Evolutionary conservation across 2,329 filamentous ascomycete genomes (phyloP), one percentile per base, ranked within the genome.

Genomic region (Talaromyces marneffei): DNA sequence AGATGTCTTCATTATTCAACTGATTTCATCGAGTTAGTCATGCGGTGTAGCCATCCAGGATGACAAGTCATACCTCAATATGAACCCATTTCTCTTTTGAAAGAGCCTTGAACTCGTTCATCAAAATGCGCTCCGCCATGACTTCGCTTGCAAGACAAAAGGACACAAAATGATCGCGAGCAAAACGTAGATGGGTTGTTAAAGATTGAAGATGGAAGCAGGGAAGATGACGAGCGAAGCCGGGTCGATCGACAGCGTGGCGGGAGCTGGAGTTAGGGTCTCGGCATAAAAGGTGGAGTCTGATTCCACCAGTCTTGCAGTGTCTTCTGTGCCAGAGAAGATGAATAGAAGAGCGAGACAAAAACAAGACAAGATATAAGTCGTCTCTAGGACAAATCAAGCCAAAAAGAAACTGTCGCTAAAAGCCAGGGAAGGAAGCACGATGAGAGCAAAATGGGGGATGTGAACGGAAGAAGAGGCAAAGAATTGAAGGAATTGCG

Each of bases 21-120:
- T 94, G 69, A 35, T 37, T 42, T 18, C 44, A n/a, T 6, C 53
- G 10, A 54, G 20, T 39, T 25, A 37, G 52, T 55, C 20, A 55
- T 55, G 16, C 23, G 20, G 8, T 40, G 52, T 25, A 54, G 50
- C 31, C 20, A 54, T 9, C 33, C 33, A 31, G 14, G 31, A 18
- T 55, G n/a, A 20, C 27, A 40, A 55, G 44, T 70, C 83, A 64
- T 76, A 92, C 90, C 74, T 95, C 89, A 67, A 97, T 91, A 68
- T 93, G 86, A 18, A 96, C 89, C 93, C 93, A 99, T 74, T 91
- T 91, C 82, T 97, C 92, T 75, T 94, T 92, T 59, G 85, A 82
- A 42, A 97, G 83, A 48, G 85, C 82, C 75, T 89, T 88, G 78
- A 91, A 87, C 81, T 97, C 93, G 68, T 89, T 89, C 89, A 96